Base-by-base conservation (phyloP, 306 rosid genomes). In the Cyamopsis tetragonoloba region DNA sequence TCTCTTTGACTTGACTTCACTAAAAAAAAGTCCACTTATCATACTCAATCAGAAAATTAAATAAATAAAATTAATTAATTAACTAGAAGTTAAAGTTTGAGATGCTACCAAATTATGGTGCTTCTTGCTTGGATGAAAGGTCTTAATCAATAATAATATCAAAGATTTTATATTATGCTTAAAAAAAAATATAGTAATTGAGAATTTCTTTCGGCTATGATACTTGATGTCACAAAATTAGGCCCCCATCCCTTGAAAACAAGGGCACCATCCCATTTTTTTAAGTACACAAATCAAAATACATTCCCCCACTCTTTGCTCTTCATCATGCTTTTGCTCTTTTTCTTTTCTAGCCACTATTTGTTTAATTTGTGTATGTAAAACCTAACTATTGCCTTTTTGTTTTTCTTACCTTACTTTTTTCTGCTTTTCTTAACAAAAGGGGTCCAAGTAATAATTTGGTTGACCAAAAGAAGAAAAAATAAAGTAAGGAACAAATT, bases 371-470 rank as follows among this genome's bases (percentile, higher is more conserved):
- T 51, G 49, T 54, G 39, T 13, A 8, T 51, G 49, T 54, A 47
- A 54, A 35, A 31, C 77, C 73, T 56, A 41, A 56, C 48, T 37
- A 51, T 66, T 76, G 3, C 78, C 34, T 70, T 81, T 67, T 68
- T 66, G 53, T 56, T 24, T 50, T 49, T 49, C 14, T 67, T 23
- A 66, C 66, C 15, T 62, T 53, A 46, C 38, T 70, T 56, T 62
- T n/a, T 49, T 69, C 31, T 77, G 54, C 82, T 76, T 77, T 77
- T 81, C 48, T 77, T 77, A 56, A 58, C 47, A 8, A 77, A 77
- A 69, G 61, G 50, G 76, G 77, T 63, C 34, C 71, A 6, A 18
- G 54, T 63, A 73, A 73, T 81, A 26, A 77, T 77, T 77, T 49
- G 58, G 74, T 69, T 73, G 85, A 73, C 82, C 74, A 34, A 56